Evolutionary conservation across 129 eudicot genomes (phyloP).

Genomic region (Ambrosia trifida): DNA sequence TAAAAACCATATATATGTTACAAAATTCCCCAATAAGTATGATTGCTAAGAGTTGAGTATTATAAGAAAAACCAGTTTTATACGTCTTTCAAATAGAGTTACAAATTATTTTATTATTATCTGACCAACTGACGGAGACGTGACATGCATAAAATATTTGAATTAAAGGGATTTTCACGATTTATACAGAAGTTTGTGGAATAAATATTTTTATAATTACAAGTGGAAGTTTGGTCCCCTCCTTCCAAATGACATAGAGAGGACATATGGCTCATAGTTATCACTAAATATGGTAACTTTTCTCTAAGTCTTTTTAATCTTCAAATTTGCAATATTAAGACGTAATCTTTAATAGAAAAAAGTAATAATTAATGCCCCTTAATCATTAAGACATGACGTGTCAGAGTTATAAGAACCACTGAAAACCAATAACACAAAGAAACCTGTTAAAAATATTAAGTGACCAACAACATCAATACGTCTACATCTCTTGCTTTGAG

Average conservation of each 20-base stretch:
- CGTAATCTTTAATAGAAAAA: conserved; percentile 14
- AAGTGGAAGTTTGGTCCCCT: conserved; percentile 47
- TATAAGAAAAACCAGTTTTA: too few species aligned
- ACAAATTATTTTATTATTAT: conserved; percentile 8
- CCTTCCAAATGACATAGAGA: conserved; percentile 27
- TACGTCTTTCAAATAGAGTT: conserved; percentile 28
- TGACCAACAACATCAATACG: not conserved
- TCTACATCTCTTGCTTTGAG: not conserved
- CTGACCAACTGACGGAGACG: conserved; percentile 34
- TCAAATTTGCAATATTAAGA: conserved; percentile 27
- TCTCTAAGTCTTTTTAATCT: conserved; percentile 19
- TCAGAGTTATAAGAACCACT: not conserved
- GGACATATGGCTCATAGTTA: conserved; percentile 20
- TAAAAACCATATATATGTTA: too few species aligned
- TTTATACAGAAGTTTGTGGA: conserved; percentile 32
- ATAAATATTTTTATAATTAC: conserved; percentile 31
- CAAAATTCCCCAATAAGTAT: too few species aligned
- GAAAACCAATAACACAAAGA: not conserved
- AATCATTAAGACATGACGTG: conserved; percentile 32
- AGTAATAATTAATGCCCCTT: not conserved
- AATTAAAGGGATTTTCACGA: conserved; percentile 33
- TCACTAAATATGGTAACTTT: conserved; percentile 34
- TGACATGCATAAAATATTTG: conserved; percentile 36
- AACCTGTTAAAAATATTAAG: not conserved
- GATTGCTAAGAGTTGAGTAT: too few species aligned